Evolutionary conservation across 164 flowering plant genomes (phyloP), one percentile per base, ranked within the genome.

Genomic region (Stephania cephalantha): DNA sequence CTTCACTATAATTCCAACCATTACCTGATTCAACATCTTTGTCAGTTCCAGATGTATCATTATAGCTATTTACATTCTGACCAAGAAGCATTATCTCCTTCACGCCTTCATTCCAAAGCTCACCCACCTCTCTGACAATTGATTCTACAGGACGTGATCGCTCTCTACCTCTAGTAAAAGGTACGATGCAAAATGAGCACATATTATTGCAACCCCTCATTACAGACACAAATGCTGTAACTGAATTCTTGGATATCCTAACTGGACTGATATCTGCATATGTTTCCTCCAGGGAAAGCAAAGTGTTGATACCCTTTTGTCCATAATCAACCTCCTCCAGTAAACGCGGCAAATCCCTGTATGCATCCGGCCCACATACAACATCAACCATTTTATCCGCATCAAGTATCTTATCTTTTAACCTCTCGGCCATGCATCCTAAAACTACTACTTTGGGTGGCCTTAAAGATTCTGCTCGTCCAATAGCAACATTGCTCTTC

Each of bases 371-470:
- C 2, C 99, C 99, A 78, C 99, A 93, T 1, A 95, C 99, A 31
- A 95, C 98, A 87, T 95, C 99, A 69, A 95, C 99, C 99, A 95
- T 95, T 84, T 95, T 95, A 83, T 95, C 99, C 25, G 99, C 81
- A 88, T 95, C 98, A 29, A 95, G 85, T 79, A 95, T 93, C 86
- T 93, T 91, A 58, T 95, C 98, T 84, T 95, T 93, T 50, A 95
- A 83, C 84, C 99, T 90, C 84, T 95, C 99, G 48, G 99, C 99
- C 99, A 93, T 95, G 75, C 99, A 95, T 63, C 99, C 99, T 79
- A 95, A 79, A 1, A 95, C 98, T 29, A 93, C 98, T 35, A 95
- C 91, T 82, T 95, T 93, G 31, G 99, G 99, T 76, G 99, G 95
- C 63, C 73, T 88, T 79, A 74, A n/a, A 53, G 99, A 93, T 8